A percentile compares a stretch with the other conserved stretches of the same genome.
Conservation (phyloP, 2,329 filamentous ascomycete species). For the Hyphodiscus sp. region DNA sequence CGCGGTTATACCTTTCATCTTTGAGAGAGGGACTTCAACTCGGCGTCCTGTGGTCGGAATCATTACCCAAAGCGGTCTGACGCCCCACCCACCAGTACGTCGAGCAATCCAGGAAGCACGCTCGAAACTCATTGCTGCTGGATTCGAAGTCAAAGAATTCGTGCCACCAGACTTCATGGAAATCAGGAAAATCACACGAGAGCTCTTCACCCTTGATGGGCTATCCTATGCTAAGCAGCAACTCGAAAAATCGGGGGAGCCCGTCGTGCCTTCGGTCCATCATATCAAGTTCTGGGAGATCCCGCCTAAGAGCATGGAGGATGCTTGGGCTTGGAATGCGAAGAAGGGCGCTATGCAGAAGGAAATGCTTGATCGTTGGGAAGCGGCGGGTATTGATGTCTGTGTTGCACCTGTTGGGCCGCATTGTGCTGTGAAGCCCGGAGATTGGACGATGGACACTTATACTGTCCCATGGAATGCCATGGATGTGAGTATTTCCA, state of each 20-base stretch:
- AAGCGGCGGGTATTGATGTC: conserved; percentile 29
- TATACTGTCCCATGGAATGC: conserved; percentile 34
- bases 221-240: conserved; percentile 31
- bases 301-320: conserved; percentile 29
- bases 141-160: conserved; percentile 28
- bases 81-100: conserved; percentile 28
- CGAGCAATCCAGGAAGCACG: conserved; percentile 26
- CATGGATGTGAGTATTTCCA: conserved; percentile 25
- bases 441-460: conserved; percentile 30
- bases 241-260: conserved; percentile 28
- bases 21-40: conserved; percentile 8
- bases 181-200: conserved; percentile 27
- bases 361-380: conserved; percentile 34
- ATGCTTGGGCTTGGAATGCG: conserved; percentile 31
- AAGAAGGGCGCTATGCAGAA: conserved; percentile 30
- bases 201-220: conserved; percentile 32
- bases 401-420: conserved; percentile 28
- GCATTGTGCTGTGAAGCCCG: conserved; percentile 29
- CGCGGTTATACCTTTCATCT: conserved; percentile 16
- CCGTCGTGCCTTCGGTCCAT: conserved; percentile 29
- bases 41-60: conserved; percentile 29
- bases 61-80: conserved; percentile 26
- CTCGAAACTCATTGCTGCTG: conserved; percentile 23
- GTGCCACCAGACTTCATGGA: conserved; percentile 28
- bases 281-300: conserved; percentile 32